Base-by-base conservation (phyloP, 371 early-diverging fungal species). In the Chytridiales sp. region DNA sequence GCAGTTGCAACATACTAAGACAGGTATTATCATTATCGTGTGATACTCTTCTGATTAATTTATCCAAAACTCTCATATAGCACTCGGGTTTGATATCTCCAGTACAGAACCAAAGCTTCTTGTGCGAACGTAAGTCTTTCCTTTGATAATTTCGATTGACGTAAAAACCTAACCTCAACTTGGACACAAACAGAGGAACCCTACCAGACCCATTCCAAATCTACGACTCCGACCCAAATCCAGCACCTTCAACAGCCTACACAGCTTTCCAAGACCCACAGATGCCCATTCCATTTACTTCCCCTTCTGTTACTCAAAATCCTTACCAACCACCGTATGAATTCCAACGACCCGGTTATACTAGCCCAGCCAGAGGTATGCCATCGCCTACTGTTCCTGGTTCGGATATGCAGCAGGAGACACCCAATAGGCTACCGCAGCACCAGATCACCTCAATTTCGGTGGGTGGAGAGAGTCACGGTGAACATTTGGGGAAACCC, bases 1-100 rank as follows among this genome's bases (percentile, higher is more conserved):
- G 24, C 30, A 64, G 17, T 52, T 78, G 44, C 74, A 76, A 50
- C 70, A 74, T 26, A 59, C 68, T 17, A 55, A 59, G 13, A 41
- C 67, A 53, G 67, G 67, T 69, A 44, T 11, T 30, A 21, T n/a
- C 13, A 46, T 9, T 55, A 6, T 4, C 11, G 38, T 13, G 4
- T 1, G 15, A 55, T 42, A 42, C 5, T 4, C 29, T 35, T 13
- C n/a, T n/a, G n/a, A n/a, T n/a, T n/a, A n/a, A n/a, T n/a, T n/a
- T n/a, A n/a, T n/a, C n/a, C n/a, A n/a, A n/a, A n/a, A n/a, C n/a
- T n/a, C n/a, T n/a, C n/a, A n/a, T n/a, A n/a, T n/a, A n/a, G n/a
- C n/a, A n/a, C n/a, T n/a, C n/a, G n/a, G n/a, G n/a, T n/a, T n/a
- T n/a, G n/a, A n/a, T n/a, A n/a, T n/a, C n/a, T n/a, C n/a, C n/a